phyloP scores from a whole-genome alignment of 768 basidiomycete species.

The Tricholoma sp. region DNA sequence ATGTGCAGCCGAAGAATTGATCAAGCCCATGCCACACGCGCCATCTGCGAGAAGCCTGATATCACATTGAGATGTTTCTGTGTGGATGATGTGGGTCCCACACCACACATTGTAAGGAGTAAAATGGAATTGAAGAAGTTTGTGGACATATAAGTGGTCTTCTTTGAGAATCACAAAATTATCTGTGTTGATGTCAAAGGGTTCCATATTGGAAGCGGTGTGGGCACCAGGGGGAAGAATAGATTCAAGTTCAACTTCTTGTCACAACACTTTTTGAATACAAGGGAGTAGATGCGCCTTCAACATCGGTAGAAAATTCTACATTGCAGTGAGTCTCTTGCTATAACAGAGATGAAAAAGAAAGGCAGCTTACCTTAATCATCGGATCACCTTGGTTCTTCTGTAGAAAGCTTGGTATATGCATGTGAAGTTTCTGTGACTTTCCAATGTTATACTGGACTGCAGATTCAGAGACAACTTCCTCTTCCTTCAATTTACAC shows the following conservation, averaged over 20 bases:
- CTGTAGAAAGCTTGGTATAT: conserved; percentile 11
- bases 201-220: conserved; percentile 12
- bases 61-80: neutral
- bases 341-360: too few species aligned
- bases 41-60: neutral
- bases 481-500: neutral
- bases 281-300: too few species aligned
- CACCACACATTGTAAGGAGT: conserved; percentile 16
- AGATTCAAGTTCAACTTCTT: conserved; percentile 10
- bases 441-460: neutral
- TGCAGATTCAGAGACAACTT: neutral
- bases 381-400: conserved; percentile 12
- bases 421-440: neutral
- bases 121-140: conserved; percentile 19
- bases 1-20: too few species aligned
- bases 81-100: neutral
- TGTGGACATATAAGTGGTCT: conserved; percentile 7
- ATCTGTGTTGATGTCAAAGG: too few species aligned
- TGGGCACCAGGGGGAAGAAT: neutral
- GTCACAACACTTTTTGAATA: conserved; percentile 3
- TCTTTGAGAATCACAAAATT: conserved; percentile 6
- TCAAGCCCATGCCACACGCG: neutral
- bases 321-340: too few species aligned
- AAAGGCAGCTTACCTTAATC: conserved; percentile 4
- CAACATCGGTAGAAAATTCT: too few species aligned